Conservation (phyloP, 495 filamentous ascomycete genomes). For the Neurospora sp. region DNA sequence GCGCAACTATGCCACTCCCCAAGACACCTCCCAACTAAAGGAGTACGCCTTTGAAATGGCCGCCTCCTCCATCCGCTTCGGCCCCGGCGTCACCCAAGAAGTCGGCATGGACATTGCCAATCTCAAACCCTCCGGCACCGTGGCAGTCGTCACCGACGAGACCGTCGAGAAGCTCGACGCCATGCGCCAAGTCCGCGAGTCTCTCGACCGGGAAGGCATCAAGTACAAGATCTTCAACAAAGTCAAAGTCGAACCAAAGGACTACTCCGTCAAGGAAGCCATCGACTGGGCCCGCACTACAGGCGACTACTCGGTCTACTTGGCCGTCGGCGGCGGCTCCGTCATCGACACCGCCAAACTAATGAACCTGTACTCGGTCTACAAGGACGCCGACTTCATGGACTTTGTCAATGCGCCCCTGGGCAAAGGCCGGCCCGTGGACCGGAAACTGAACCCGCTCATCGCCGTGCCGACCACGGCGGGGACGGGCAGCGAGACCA, state of each 20-base stretch:
- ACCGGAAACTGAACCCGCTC: constrained; percentile 66
- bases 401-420: constrained; percentile 97
- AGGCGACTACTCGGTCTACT: constrained; percentile 53
- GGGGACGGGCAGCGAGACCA: constrained; percentile 91
- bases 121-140: constrained; percentile 63
- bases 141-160: constrained; percentile 82
- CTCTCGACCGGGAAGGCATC: constrained; percentile 64
- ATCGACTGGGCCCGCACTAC: constrained; percentile 62
- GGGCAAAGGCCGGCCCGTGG: constrained; percentile 77
- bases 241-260: constrained; percentile 81
- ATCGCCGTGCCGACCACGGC: constrained; percentile 93
- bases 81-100: constrained; percentile 85
- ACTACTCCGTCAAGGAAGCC: constrained; percentile 77
- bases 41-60: constrained; percentile 99
- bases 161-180: constrained; percentile 71
- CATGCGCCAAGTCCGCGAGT: constrained; percentile 75
- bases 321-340: constrained; percentile 81
- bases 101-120: constrained; percentile 99
- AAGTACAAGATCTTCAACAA: constrained; percentile 71
- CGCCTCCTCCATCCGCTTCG: constrained; percentile 86
- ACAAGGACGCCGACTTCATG: constrained; percentile 79
- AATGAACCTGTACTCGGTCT: constrained; percentile 91
- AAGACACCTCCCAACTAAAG: constrained; percentile 61
- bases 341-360: constrained; percentile 97
- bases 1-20: constrained; percentile 57